Evolutionary conservation across 2,329 filamentous ascomycete species (phyloP).

Genomic region (Septoria petroselini): DNA sequence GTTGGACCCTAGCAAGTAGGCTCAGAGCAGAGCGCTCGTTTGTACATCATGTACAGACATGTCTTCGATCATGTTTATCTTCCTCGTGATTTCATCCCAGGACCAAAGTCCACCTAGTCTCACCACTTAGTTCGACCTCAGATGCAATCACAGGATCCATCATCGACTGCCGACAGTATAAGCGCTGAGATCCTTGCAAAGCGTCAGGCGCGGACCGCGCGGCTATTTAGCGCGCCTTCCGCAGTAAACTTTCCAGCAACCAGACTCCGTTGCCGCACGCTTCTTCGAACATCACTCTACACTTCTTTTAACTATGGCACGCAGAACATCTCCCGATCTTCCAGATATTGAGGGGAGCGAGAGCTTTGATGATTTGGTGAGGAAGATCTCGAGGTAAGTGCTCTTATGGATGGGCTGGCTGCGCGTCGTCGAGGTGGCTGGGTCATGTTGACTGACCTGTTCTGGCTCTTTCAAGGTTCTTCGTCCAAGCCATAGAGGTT

Average conservation of each 20-base stretch:
- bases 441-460: slow-evolving; percentile 15
- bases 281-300: slow-evolving; percentile 3
- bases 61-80: too few relatives aligned
- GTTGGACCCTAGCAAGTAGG: slow-evolving; percentile 54
- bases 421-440: slow-evolving; percentile 10
- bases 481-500: slow-evolving; percentile 60
- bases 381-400: slow-evolving; percentile 62
- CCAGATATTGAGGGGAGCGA: slow-evolving; percentile 56
- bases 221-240: slow-evolving; percentile 1
- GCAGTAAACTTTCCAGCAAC: slow-evolving; percentile 2
- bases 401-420: slow-evolving; percentile 1
- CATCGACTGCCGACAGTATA: neutral
- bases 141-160: neutral
- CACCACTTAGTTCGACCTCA: neutral
- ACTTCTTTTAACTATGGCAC: slow-evolving; percentile 1
- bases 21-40: too few relatives aligned
- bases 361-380: slow-evolving; percentile 61
- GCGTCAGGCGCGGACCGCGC: neutral
- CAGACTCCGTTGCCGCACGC: neutral
- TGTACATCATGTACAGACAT: too few relatives aligned
- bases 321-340: neutral
- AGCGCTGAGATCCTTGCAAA: neutral
- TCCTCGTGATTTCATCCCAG: too few relatives aligned
- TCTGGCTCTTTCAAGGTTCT: slow-evolving; percentile 49
- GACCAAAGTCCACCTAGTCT: neutral